A percentile compares a stretch with the other conserved stretches of the same genome.
These are phyloP conservation scores for Colletotrichum sp. DNA, from an alignment of 2,329 filamentous ascomycete genomes.

Conservation along the genomic window DNA sequence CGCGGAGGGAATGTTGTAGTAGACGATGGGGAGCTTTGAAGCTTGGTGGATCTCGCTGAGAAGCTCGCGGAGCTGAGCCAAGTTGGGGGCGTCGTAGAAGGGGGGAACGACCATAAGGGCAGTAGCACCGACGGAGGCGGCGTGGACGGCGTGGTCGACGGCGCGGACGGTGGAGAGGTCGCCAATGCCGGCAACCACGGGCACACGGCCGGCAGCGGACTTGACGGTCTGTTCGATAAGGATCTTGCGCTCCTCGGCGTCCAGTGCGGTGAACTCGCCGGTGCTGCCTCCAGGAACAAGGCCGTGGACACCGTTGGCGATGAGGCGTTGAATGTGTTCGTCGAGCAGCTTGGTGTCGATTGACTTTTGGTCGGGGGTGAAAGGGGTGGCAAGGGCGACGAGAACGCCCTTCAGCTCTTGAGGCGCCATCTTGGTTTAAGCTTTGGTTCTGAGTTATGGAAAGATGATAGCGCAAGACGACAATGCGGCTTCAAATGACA, in stretches of 20 bases:
- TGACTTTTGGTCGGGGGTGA: constrained; percentile 42
- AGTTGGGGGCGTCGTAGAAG: constrained; percentile 50
- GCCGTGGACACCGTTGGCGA: constrained; percentile 50
- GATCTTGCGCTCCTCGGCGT: constrained; percentile 47
- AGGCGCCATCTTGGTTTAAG: neutral
- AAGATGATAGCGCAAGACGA: too few species aligned
- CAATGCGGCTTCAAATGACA: fast-evolving
- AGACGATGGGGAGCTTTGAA: constrained; percentile 48
- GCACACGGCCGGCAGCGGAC: constrained; percentile 41
- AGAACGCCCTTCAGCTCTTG: constrained; percentile 44
- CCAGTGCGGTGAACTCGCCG: constrained; percentile 53
- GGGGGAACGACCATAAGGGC: constrained; percentile 55
- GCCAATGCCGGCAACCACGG: constrained; percentile 49
- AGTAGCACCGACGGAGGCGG: constrained; percentile 40
- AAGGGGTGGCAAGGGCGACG: constrained; percentile 54
- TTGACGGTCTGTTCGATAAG: constrained; percentile 42
- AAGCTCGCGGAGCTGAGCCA: constrained; percentile 42
- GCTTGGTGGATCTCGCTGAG: constrained; percentile 44
- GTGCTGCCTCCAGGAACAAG: constrained; percentile 56
- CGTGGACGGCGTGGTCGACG: constrained; percentile 45
- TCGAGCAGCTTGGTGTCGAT: constrained; percentile 43
- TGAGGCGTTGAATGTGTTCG: constrained; percentile 49
- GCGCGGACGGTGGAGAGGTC: constrained; percentile 43
- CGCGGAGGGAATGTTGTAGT: constrained; percentile 56
- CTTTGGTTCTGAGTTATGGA: too few species aligned